Evolutionary conservation across 306 rosid genomes (phyloP).

Genomic region (Dryas octopetala): DNA sequence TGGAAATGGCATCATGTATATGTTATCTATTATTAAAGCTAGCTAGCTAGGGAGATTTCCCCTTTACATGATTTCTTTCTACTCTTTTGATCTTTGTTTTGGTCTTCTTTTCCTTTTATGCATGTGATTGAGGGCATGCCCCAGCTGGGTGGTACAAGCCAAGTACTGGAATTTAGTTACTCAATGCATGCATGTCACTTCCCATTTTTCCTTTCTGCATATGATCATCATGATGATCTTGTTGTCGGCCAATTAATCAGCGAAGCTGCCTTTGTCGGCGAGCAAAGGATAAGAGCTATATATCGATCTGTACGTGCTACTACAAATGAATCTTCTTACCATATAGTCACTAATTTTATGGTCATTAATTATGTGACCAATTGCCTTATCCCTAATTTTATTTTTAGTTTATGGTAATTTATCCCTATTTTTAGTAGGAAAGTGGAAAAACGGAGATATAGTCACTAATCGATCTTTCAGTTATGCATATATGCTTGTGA

Average conservation of each 20-base stretch:
- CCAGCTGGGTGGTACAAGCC: slow-evolving; percentile 53
- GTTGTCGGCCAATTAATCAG: slow-evolving; percentile 45
- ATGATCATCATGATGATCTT: slow-evolving; percentile 43
- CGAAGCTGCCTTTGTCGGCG: slow-evolving; percentile 41
- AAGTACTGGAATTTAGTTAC: slow-evolving; percentile 40
- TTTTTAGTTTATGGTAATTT: not conserved
- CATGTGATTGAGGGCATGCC: slow-evolving; percentile 41
- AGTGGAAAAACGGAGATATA: not conserved
- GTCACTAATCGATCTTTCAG: too few relatives aligned
- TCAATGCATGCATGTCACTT: slow-evolving; percentile 23
- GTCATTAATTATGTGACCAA: not conserved
- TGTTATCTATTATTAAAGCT: slow-evolving; percentile 14
- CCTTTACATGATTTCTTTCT: slow-evolving; percentile 24
- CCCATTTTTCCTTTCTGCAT: slow-evolving; percentile 42
- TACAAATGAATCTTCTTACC: not conserved
- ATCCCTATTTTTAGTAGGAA: not conserved
- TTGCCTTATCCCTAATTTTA: not conserved
- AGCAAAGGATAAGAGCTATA: slow-evolving; percentile 14
- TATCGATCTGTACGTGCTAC: too few relatives aligned
- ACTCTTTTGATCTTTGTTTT: not conserved
- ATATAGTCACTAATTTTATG: not conserved
- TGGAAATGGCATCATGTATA: slow-evolving; percentile 49
- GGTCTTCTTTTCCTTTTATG: slow-evolving; percentile 1
- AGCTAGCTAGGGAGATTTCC: slow-evolving; percentile 17
- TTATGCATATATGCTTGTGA: too few relatives aligned